Conservation (phyloP, 495 filamentous ascomycete genomes). For the Penicillium herquei region DNA sequence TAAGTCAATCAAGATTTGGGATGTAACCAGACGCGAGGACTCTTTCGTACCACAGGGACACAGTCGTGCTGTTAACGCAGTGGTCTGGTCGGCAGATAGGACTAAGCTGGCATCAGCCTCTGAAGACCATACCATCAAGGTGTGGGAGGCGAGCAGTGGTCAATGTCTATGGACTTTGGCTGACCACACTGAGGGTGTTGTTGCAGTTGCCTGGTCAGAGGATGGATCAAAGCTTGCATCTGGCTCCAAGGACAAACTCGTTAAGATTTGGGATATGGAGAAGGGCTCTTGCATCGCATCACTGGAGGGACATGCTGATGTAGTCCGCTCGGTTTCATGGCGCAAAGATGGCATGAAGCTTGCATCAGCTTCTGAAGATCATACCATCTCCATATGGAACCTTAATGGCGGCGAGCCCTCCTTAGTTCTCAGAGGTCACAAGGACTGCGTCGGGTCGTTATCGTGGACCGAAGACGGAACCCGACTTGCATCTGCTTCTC, state of each 20-base stretch:
- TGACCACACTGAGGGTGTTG: not conserved
- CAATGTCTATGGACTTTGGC: not conserved
- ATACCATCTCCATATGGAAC: not conserved
- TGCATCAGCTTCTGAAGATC: not conserved
- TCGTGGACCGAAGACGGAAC: not conserved
- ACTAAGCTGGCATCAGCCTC: not conserved
- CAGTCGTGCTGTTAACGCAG: not conserved
- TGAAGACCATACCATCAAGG: not conserved
- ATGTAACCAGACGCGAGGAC: not conserved
- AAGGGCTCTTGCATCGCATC: not conserved
- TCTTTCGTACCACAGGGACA: not conserved
- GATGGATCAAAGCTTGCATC: constrained; percentile 2
- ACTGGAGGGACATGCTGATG: not conserved
- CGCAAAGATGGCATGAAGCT: not conserved
- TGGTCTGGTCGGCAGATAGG: not conserved
- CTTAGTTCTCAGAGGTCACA: not conserved
- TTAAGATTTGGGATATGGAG: constrained; percentile 4
- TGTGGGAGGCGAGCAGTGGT: not conserved
- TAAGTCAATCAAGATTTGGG: constrained; percentile 5
- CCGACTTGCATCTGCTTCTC: not conserved
- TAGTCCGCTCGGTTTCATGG: not conserved
- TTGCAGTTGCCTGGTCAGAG: not conserved
- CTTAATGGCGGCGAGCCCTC: not conserved
- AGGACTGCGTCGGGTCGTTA: not conserved
- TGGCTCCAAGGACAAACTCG: not conserved